Evolutionary conservation across 257 asterid genomes (phyloP), one percentile per base, ranked within the genome.

Genomic region (Asclepias syriaca): DNA sequence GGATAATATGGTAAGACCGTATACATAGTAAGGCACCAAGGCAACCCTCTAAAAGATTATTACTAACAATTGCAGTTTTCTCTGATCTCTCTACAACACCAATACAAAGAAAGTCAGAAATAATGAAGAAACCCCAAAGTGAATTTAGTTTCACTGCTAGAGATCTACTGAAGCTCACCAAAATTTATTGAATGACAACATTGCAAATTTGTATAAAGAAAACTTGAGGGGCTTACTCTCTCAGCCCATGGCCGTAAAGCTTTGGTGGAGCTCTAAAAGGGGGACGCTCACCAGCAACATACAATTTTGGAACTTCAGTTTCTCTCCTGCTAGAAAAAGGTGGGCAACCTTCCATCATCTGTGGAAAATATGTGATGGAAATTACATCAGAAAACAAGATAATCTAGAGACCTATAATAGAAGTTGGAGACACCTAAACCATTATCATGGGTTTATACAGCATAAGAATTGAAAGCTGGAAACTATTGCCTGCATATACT

Each of bases 301-400:
- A 90, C 29, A 88, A 84, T 85, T 90, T 85, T 59, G 96, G 89
- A 70, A 86, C 96, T 61, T 88, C 96, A 24, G 55, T 67, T 72
- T 92, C 94, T 75, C 84, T 80, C 84, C 77, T 88, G 29, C 60
- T 73, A 59, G 86, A 72, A 81, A 87, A 87, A 66, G 98, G 96
- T 24, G 89, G 90, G 70, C 82, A 76, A 66, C 96, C 96, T 85
- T 92, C 98, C 74, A 90, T 87, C 97, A 92, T 92, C 96, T 92
- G 85, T 53, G 49, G 60, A 74, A 55, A 61, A 66, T 56, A 37
- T 60, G 58, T 4, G 8, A 74, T 39, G 45, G 29, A 39, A 5
- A 34, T 64, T 39, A 37, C 15, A 48, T 34, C 48, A 15, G 16
- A 75, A 67, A 53, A 53, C 48, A 21, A 69, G 39, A 54, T 11